Base-by-base conservation (phyloP, 2,329 filamentous ascomycete genomes). In the Aureobasidium lini region DNA sequence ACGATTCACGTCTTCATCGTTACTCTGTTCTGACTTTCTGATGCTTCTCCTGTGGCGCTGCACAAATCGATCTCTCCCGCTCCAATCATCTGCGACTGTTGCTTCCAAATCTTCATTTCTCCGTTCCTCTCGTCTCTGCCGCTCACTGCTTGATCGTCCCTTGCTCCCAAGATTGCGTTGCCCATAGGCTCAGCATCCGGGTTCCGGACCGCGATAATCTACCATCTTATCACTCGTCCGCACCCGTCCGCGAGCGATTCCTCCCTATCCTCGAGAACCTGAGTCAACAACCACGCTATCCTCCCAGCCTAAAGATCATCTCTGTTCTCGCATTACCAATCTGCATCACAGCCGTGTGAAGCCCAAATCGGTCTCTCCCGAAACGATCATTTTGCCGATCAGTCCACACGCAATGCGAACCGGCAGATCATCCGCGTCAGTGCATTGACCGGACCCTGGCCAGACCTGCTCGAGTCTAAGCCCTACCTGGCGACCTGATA, bases 401-500 rank as follows among this genome's bases (percentile, higher is more conserved):
- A 9, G 8, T 42, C 6, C 29, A 52, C 15, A 32, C 15, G 39
- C 13, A 34, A 36, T 44, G 52, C 52, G 36, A 13, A 10, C 40
- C 52, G 52, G 52, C 31, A 43, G 52, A 56, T 56, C 52, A 32
- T 56, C 52, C 52, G 49, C 29, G 6, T 44, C 18, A 3, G 32
- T 56, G 52, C 40, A 23, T 16, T 8, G 40, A 34, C 31, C 40
- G 11, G 52, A 56, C 37, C 52, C 52, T 56, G 52, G 52, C 40
- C 40, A 56, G 52, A 34, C 39, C 16, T 23, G 9, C 13, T 16
- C 18, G 32, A n/a, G 2, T 36, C 52, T 56, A 56, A 44, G 40
- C 52, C 52, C 16, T 56, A 18, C 40, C 16, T 11, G 31, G 52
- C 31, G 37, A 56, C 29, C 52, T 56, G 36, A 56, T 29, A 56